Evolutionary conservation across 495 filamentous ascomycete genomes (phyloP), one percentile per base, ranked within the genome.

Genomic region (Chaetomium tenue): DNA sequence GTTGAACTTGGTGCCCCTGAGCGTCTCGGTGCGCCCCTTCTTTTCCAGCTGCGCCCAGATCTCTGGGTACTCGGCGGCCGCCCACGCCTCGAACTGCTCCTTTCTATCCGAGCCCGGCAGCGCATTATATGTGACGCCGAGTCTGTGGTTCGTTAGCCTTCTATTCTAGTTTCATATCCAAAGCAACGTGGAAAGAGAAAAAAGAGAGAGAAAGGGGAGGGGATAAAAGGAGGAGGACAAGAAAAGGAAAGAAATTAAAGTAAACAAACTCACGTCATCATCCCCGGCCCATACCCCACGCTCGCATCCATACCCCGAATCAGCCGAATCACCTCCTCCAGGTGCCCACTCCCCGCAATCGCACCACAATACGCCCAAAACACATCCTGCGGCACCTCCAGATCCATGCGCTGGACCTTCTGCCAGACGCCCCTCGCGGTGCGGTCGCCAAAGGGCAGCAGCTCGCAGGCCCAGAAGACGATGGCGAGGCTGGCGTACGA

Each of bases 401-500:
- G 82, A 25, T 92, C 91, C 77, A 93, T 86, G 20, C 84, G 75
- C 71, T 83, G 84, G 61, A 97, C 78, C 75, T 88, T 88, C 3
- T 74, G 70, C 90, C 93, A 92, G 61, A 97, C 85, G 55, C 88
- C 83, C 25, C 83, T 81, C 2, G 92, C 93, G 60, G 84, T 80
- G 33, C 86, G 83, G 9, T 86, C 84, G 16, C 89, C 91, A 54
- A 82, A 86, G 16, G 82, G 76, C 64, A 81, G 78, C 30, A 76
- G 76, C 74, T 92, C 87, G 74, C 91, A 96, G 3, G 85, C 82
- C 59, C 89, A 85, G 63, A 98, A 89, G 23, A 90, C 88, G 33
- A 92, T 88, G 11, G 84, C 83, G 56, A 98, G 83, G 58, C 87
- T 91, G 28, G 82, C 83, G 64, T 91, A 90, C 11, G 86, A 88